Conservation (phyloP, 768 basidiomycete species). For the Leccinum subgranulosum region DNA sequence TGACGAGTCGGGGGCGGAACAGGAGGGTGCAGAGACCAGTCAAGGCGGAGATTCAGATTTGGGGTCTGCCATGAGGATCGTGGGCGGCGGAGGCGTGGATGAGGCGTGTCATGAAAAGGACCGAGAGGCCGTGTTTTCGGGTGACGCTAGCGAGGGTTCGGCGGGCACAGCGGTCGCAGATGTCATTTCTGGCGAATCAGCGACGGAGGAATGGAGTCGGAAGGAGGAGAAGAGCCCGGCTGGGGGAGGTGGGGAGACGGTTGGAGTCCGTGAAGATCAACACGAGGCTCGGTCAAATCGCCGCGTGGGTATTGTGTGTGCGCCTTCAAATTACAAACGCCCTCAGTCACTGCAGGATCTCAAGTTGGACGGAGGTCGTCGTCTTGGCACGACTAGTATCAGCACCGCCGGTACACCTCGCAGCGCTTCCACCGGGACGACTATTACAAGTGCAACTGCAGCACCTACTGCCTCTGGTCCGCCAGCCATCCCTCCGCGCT, state of each 20-base stretch:
- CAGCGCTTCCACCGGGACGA: slow-evolving; percentile 7
- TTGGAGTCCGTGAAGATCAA: slow-evolving; percentile 18
- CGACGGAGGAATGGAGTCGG: not conserved
- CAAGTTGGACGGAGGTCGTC: slow-evolving; percentile 14
- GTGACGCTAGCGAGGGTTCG: slow-evolving; percentile 17
- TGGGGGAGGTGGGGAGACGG: slow-evolving; percentile 22
- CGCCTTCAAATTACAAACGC: slow-evolving; percentile 35
- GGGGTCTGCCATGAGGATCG: slow-evolving; percentile 24
- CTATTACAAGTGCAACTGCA: not conserved
- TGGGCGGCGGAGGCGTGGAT: slow-evolving; percentile 21
- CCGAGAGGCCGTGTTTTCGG: slow-evolving; percentile 21
- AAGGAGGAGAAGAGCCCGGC: not conserved
- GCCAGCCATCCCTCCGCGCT: slow-evolving; percentile 30
- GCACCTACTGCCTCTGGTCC: slow-evolving; percentile 4
- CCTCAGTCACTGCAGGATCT: slow-evolving; percentile 29
- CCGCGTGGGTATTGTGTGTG: slow-evolving; percentile 43
- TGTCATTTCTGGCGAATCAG: slow-evolving; percentile 7
- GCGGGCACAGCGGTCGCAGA: slow-evolving; percentile 3
- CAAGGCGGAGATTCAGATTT: slow-evolving; percentile 22
- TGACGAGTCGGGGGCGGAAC: not conserved
- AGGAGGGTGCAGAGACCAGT: not conserved
- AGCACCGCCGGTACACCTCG: slow-evolving; percentile 6
- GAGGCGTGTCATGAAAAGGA: slow-evolving; percentile 19
- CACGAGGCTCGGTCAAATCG: slow-evolving; percentile 37
- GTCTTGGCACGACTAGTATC: slow-evolving; percentile 12